Conservation (phyloP, 2,329 filamentous ascomycete genomes). For the Atkinsonella texensis region DNA sequence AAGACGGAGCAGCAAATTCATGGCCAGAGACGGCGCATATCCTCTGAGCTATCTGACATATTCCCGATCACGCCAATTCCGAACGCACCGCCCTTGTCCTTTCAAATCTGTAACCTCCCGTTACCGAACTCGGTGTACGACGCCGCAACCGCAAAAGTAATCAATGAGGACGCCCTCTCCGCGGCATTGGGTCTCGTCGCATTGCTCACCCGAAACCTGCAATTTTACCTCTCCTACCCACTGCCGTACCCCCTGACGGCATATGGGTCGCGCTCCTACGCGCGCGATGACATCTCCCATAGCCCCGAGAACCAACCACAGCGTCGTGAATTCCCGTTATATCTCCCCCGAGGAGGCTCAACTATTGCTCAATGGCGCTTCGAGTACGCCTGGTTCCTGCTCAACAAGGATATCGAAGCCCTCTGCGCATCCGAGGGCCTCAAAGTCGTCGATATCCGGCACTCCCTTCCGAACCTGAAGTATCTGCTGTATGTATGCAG, state of each 20-base stretch:
- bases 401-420: conserved; percentile 87
- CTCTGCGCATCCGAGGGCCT: conserved; percentile 55
- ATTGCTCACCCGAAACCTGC: conserved; percentile 61
- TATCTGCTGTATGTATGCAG: conserved; percentile 85
- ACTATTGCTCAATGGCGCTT: conserved; percentile 71
- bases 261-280: conserved; percentile 61
- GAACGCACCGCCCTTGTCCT: conserved; percentile 52
- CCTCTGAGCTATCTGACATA: conserved; percentile 66
- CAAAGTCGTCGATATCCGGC: conserved; percentile 76
- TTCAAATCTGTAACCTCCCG: conserved; percentile 68
- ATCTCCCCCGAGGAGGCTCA: conserved; percentile 49
- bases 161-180: conserved; percentile 60
- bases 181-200: conserved; percentile 74
- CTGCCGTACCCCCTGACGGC: conserved; percentile 70
- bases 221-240: conserved; percentile 68
- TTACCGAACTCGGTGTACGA: conserved; percentile 75
- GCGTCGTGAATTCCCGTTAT: conserved; percentile 69
- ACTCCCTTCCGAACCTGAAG: conserved; percentile 87
- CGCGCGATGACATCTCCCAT: conserved; percentile 61
- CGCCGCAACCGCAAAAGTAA: conserved; percentile 25
- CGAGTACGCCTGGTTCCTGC: conserved; percentile 90
- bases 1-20: conserved; percentile 54
- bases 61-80: conserved; percentile 64
- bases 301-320: conserved; percentile 33
- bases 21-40: conserved; percentile 80